A percentile compares a stretch with the other conserved stretches of the same genome.
These are phyloP conservation scores for Tuctoria greenei DNA, from an alignment of 176 grass and related monocot species.

Conservation along the genomic window DNA sequence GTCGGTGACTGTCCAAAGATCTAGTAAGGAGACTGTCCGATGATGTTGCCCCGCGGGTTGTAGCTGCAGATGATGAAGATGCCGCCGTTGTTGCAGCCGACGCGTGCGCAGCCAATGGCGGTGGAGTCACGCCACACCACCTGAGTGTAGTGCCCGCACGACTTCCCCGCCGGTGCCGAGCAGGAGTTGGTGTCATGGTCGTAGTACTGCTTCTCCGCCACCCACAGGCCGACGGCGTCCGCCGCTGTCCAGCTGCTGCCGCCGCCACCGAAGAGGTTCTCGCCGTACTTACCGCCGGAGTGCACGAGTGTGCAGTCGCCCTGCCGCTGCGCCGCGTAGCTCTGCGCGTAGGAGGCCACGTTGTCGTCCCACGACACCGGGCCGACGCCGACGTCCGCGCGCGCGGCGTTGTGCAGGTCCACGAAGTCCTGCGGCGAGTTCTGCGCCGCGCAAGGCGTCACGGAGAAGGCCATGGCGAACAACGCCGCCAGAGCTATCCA, in stretches of 20 bases:
- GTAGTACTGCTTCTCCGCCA: not conserved
- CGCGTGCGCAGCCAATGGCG: constrained; percentile 43
- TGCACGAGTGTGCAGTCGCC: not conserved
- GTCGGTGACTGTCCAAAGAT: too few species aligned
- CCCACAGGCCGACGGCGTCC: not conserved
- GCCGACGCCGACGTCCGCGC: not conserved
- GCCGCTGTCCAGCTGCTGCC: not conserved
- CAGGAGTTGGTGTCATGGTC: not conserved
- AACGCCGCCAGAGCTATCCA: not conserved
- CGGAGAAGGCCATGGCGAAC: not conserved
- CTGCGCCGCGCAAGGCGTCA: not conserved
- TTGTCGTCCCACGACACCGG: not conserved
- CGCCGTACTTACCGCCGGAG: not conserved
- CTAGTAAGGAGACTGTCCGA: constrained; percentile 49
- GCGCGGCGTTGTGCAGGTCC: not conserved
- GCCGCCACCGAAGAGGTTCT: not conserved
- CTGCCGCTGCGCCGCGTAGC: not conserved
- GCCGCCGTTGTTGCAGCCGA: constrained; percentile 21
- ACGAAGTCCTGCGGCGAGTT: not conserved
- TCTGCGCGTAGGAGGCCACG: not conserved
- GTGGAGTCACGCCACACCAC: constrained; percentile 54
- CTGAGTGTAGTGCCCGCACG: constrained; percentile 49
- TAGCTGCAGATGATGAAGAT: constrained; percentile 63
- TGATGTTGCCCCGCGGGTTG: constrained; percentile 43
- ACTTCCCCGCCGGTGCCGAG: not conserved